Conservation (phyloP, 2,329 filamentous ascomycete species). For the Stagonosporopsis tanaceti region DNA sequence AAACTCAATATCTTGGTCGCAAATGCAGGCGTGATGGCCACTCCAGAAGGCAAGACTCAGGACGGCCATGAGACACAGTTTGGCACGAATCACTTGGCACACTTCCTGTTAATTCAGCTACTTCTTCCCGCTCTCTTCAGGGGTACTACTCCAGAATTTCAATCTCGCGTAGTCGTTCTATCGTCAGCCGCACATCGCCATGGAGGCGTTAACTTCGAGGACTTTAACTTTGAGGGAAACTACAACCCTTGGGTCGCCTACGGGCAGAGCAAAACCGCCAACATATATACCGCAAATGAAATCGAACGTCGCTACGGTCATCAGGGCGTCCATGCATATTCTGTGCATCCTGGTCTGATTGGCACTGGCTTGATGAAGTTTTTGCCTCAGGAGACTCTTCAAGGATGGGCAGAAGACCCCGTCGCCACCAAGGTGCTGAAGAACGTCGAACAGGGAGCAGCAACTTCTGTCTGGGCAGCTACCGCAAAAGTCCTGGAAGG, state of each 20-base stretch:
- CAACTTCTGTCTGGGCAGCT: no score
- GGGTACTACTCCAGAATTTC: background rate
- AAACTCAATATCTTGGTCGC: background rate
- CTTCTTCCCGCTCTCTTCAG: background rate
- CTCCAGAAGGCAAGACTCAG: background rate
- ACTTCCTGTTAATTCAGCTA: background rate
- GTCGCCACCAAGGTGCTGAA: no score
- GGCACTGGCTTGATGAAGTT: background rate
- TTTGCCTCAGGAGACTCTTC: background rate
- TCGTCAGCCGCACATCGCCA: background rate
- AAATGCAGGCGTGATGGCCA: constrained; percentile 1
- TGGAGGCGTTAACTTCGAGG: background rate
- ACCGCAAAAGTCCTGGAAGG: no score
- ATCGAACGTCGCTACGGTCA: constrained; percentile 58
- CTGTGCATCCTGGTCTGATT: background rate
- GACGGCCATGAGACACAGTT: background rate
- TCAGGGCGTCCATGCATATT: constrained; percentile 49
- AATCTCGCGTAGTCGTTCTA: background rate
- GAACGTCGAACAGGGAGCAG: no score
- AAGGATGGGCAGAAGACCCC: background rate
- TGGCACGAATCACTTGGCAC: background rate
- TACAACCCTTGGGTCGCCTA: constrained; percentile 50
- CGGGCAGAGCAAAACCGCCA: constrained; percentile 60
- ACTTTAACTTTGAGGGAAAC: background rate
- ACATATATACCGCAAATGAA: constrained; percentile 61